Base-by-base conservation (phyloP, 306 rosid species). In the Crataegus laevigata region DNA sequence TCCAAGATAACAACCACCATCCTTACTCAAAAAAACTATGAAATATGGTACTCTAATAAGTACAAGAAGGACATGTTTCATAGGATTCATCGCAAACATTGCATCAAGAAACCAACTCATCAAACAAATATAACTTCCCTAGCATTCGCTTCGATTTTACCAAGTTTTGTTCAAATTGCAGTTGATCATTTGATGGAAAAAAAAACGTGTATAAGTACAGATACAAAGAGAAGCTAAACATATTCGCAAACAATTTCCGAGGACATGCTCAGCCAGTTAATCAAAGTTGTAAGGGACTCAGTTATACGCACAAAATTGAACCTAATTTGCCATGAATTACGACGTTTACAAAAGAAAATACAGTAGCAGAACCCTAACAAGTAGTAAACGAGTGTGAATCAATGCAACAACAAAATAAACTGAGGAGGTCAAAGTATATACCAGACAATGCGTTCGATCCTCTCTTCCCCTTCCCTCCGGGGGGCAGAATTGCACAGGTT, bases 361-460 rank as follows among this genome's bases (percentile, higher is more conserved):
- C 62, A 57, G 2, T 25, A 19, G 36, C 6, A n/a, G 14, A 54
- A 26, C 40, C 25, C 55, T 5, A 25, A 19, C 18, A 4, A 1
- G 55, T 11, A 38, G 40, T 69, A 80, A 54, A 74, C 12, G 47
- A 52, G 22, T 40, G 22, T 32, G 11, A 75, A 55, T 5, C 54
- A 34, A 22, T 26, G 26, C 3, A 60, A 68, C 13, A n/a, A 51
- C 69, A 30, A 43, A 30, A 14, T 30, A 60, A 60, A 72, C 55
- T 8, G 68, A 65, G 45, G 65, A 55, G 51, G 43, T 22, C 30
- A 73, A 15, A 43, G 70, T 30, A 32, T n/a, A 72, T 68, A 81
- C 75, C 75, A 26, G 80, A 66, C 26, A 58, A 58, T 52, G 52
- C 28, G 50, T 66, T 40, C 24, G n/a, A 21, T 73, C 63, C 60